Evolutionary conservation across 2,329 filamentous ascomycete species (phyloP).

Genomic region (Pseudopyricularia cyperi): DNA sequence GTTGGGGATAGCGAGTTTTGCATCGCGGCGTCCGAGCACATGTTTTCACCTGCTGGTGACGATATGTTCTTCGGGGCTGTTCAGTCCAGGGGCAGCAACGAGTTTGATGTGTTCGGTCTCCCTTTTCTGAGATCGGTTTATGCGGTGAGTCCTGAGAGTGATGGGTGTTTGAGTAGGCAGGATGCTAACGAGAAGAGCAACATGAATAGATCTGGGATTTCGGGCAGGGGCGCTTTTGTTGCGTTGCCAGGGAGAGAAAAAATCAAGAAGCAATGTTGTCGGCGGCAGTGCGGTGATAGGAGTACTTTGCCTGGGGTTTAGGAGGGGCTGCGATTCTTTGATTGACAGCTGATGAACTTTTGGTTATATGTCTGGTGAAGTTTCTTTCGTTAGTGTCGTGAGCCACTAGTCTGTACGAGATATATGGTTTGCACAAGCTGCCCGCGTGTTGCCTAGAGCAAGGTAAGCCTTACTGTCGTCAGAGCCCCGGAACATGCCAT

Average conservation of each 20-base stretch:
- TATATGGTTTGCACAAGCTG: too few species aligned
- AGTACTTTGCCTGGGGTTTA: too few species aligned
- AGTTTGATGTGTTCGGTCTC: conserved; percentile 52
- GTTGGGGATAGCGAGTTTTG: conserved; percentile 41
- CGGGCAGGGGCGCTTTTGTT: conserved; percentile 45
- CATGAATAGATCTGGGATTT: conserved; percentile 47
- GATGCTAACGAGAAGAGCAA: neutral
- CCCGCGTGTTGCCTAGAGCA: too few species aligned
- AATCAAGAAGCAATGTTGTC: neutral
- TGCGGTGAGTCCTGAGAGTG: conserved; percentile 29
- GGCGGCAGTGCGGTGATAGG: neutral
- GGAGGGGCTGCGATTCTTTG: too few species aligned
- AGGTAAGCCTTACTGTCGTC: too few species aligned
- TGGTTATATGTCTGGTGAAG: too few species aligned
- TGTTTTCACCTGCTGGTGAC: conserved; percentile 40
- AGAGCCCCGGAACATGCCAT: too few species aligned
- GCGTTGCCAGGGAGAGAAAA: conserved; percentile 31
- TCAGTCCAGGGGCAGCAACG: conserved; percentile 44
- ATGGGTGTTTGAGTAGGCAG: neutral
- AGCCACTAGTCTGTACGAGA: too few species aligned
- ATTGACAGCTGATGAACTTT: too few species aligned
- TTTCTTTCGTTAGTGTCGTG: too few species aligned
- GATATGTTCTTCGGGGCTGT: conserved; percentile 51
- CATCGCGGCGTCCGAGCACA: conserved; percentile 50
- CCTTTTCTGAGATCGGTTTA: conserved; percentile 54